phyloP scores from a whole-genome alignment of 2,329 filamentous ascomycete species.

The Trichoderma koningiopsis region DNA sequence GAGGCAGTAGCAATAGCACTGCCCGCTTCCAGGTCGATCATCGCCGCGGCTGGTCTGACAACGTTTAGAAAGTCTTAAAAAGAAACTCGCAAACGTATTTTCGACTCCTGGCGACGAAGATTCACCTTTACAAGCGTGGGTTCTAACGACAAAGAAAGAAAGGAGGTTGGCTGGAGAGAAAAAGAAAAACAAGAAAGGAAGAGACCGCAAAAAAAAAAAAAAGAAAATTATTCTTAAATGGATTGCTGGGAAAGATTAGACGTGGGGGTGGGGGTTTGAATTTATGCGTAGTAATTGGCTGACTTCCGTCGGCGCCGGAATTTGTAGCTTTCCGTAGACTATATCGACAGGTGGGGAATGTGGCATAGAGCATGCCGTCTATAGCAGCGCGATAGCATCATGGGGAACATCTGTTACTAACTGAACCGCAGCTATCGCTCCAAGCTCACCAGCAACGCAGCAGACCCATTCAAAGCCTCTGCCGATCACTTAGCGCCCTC shows the following conservation, averaged over 20 bases:
- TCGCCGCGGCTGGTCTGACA: constrained; percentile 12
- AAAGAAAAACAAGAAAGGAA: not conserved
- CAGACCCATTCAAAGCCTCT: not conserved
- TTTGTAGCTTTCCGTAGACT: not conserved
- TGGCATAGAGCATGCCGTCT: not conserved
- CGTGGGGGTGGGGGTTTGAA: not conserved
- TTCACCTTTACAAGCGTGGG: constrained; percentile 5
- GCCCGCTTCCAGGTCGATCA: constrained; percentile 21
- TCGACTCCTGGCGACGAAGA: not conserved
- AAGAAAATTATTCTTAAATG: constrained; percentile 2
- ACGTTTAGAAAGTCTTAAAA: not conserved
- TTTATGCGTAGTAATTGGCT: not conserved
- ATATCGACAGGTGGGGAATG: not conserved
- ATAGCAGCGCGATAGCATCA: constrained; percentile 16
- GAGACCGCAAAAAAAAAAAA: not conserved
- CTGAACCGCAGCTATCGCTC: not conserved
- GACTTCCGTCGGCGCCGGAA: not conserved
- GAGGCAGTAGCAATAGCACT: constrained; percentile 17
- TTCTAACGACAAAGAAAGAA: not conserved
- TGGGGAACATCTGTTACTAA: constrained; percentile 17
- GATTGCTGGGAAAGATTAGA: not conserved
- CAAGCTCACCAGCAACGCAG: not conserved
- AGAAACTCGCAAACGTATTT: constrained; percentile 2
- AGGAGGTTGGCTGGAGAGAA: not conserved
- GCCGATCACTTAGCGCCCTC: not conserved